Base-by-base conservation (phyloP, 306 rosid species). In the Oemleria cerasiformis region DNA sequence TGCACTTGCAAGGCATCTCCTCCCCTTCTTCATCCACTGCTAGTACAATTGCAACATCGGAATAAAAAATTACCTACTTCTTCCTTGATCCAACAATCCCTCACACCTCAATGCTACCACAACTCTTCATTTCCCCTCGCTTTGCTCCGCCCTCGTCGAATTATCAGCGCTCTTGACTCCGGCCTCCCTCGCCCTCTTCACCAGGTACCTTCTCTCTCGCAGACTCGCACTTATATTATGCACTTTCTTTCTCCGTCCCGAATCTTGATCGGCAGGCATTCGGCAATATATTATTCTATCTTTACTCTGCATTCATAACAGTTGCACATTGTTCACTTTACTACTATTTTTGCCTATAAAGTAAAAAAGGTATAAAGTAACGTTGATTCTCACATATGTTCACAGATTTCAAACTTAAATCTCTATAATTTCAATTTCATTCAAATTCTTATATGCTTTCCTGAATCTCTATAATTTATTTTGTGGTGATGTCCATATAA, bases 81-180 rank as follows among this genome's bases (percentile, higher is more conserved):
- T 0, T 30, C 17, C n/a, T 6, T 17, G n/a, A 58, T 58, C 40
- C 63, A 58, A 58, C 63, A 23, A 57, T 11, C 21, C 7, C 40
- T 40, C 25, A 57, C 63, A 12, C 21, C 21, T 39, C 58, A 10
- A 21, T 59, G 9, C 43, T 43, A 16, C 11, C 66, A 56, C 14
- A 44, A 73, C 12, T 40, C 43, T 9, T 64, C 38, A 55, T 62
- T 34, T 7, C 65, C 77, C 71, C 73, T 58, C 20, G 17, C 61
- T 57, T 61, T 72, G 43, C 81, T 70, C 40, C 72, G 9, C 20
- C 70, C 9, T 12, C 88, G 64, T 8, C 79, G 81, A 58, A 51
- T 71, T 75, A 66, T 70, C 38, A 61, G 77, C 25, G 81, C 87
- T 73, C 80, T 87, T 70, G 78, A 87, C 45, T 85, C 96, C 64